Evolutionary conservation across 2,329 filamentous ascomycete species (phyloP), one percentile per base, ranked within the genome.

Genomic region (Phyllachora maydis): DNA sequence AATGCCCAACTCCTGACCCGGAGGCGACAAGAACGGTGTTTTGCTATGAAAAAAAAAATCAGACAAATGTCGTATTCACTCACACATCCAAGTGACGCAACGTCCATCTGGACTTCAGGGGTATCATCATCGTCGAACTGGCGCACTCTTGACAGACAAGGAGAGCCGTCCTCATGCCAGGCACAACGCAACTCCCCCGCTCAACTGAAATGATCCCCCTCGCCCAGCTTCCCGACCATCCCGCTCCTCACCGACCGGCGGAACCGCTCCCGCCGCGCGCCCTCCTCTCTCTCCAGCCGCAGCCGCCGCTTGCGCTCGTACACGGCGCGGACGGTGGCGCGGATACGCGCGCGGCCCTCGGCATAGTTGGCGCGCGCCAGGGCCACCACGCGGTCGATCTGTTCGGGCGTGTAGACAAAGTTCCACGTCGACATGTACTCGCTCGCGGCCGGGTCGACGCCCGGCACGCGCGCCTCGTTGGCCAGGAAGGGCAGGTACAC

Each of bases 401-500:
- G 74, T 27, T 88, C 72, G 0, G 82, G 73, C 2, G 77, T 90
- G 45, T 95, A 98, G 15, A 93, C 71, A 42, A 95, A 95, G 42
- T 98, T 98, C 88, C 88, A 98, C 0, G 88, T 98, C 35, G 70
- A 79, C 54, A 95, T 68, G 47, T 82, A 95, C 29, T 92, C 81
- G 25, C 67, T 76, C 3, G 63, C 65, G 13, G 71, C 69, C 0
- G 88, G 88, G 34, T 92, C 75, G n/a, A 95, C 73, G 20, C 67
- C 76, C 0, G 71, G 63, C 3, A 23, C 31, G 0, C 81, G 73
- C 29, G 74, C 73, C 0, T 72, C 62, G 42, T 98, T 95, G 14
- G 74, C 65, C 9, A 95, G 55, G 30, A 93, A 72, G 0, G 88
- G 88, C 38, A 93, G 73, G 49, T 98, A 98, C 10, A 91, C 59